phyloP scores from a whole-genome alignment of 352 stramenopile species.

The Phytopythium aichiense region DNA sequence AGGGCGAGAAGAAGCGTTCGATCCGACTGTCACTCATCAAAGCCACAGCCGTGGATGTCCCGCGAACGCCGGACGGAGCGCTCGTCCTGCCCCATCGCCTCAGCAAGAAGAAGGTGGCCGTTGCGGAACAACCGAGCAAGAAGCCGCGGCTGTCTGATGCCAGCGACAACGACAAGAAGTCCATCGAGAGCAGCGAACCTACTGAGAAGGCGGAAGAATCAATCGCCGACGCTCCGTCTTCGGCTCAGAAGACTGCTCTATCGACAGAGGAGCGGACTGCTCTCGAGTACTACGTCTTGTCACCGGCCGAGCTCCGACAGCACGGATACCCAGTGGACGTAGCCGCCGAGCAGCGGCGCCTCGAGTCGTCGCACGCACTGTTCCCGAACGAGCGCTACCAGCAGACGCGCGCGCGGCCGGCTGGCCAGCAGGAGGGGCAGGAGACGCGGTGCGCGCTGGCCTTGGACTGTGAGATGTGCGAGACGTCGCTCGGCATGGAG shows the following conservation, averaged over 20 bases:
- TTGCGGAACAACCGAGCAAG: not conserved
- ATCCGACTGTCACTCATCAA: conserved; percentile 70
- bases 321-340: conserved; percentile 68
- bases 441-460: conserved; percentile 39
- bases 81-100: conserved; percentile 20
- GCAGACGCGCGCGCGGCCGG: conserved; percentile 3
- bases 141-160: not conserved
- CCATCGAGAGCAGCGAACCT: conserved; percentile 11
- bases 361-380: conserved; percentile 23
- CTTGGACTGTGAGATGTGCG: conserved; percentile 90
- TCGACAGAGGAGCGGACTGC: conserved; percentile 12
- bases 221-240: conserved; percentile 5
- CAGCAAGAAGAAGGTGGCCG: conserved; percentile 9
- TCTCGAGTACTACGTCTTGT: conserved; percentile 57
- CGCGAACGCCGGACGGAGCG: conserved; percentile 35
- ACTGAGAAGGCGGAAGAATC: conserved; percentile 11
- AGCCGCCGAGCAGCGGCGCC: conserved; percentile 48
- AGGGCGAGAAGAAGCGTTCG: conserved; percentile 25
- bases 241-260: conserved; percentile 1
- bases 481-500: conserved; percentile 82
- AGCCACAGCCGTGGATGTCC: conserved; percentile 47
- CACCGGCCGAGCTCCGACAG: conserved; percentile 57
- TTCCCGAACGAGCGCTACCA: conserved; percentile 3
- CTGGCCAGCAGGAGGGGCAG: not conserved
- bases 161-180: not conserved